Percentiles rank a stretch among this genome's conserved stretches.
Conservation (phyloP, 495 filamentous ascomycete genomes). For the Lasiosphaeris hirsuta region DNA sequence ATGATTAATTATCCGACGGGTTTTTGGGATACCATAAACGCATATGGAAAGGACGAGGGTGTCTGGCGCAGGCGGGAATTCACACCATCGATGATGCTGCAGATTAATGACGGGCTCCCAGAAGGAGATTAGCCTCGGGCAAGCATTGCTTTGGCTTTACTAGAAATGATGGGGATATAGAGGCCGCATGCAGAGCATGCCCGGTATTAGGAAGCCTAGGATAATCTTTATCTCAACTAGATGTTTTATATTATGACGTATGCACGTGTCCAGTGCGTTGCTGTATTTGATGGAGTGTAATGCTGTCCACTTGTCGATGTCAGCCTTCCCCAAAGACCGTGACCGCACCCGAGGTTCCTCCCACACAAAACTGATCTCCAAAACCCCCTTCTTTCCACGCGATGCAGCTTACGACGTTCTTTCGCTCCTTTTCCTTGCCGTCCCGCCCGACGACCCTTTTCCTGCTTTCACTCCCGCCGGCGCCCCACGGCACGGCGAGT, state of each 20-base stretch:
- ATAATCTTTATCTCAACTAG: neutral
- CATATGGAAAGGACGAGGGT: constrained; percentile 11
- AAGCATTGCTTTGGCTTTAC: neutral
- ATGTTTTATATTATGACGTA: no score
- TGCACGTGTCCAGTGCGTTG: no score
- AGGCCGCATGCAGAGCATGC: constrained; percentile 4
- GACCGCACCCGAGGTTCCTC: constrained; percentile 52
- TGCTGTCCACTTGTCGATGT: neutral
- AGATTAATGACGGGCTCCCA: constrained; percentile 11
- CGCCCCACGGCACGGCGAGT: constrained; percentile 58
- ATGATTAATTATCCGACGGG: neutral
- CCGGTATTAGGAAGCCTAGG: neutral
- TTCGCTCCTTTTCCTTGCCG: constrained; percentile 49
- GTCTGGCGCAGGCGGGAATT: constrained; percentile 14
- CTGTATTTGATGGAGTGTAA: no score
- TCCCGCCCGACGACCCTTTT: constrained; percentile 49
- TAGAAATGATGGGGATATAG: neutral
- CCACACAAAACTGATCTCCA: constrained; percentile 55
- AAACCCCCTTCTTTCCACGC: constrained; percentile 70
- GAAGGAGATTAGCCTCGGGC: neutral
- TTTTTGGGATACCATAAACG: constrained; percentile 9
- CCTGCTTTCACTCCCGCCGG: constrained; percentile 42
- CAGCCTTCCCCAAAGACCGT: constrained; percentile 50
- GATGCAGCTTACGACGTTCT: constrained; percentile 56
- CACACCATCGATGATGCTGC: constrained; percentile 7